Conservation (phyloP, 176 grass and related monocot species). For the Puccinellia tenuiflora region DNA sequence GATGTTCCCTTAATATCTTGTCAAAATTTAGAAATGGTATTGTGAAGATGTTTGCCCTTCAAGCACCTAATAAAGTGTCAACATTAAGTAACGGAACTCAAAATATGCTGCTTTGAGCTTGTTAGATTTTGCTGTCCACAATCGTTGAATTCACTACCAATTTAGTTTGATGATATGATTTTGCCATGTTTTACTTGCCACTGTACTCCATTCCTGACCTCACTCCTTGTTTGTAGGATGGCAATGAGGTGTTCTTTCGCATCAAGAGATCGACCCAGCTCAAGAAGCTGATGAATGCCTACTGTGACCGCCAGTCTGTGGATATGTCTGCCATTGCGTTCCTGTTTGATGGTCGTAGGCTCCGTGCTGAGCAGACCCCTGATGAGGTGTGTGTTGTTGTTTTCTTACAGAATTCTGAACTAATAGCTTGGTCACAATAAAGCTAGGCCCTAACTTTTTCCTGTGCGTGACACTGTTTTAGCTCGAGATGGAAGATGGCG, state of each 20-base stretch:
- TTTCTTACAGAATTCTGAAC: too few species aligned
- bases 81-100: not conserved
- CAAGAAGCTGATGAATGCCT: slow-evolving; percentile 77
- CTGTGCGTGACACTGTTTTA: not conserved
- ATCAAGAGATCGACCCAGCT: slow-evolving; percentile 80
- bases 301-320: slow-evolving; percentile 76
- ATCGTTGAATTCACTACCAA: not conserved
- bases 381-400: slow-evolving; percentile 40
- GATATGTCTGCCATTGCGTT: slow-evolving; percentile 75
- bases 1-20: not conserved
- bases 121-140: not conserved
- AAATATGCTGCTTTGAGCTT: not conserved
- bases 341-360: slow-evolving; percentile 80
- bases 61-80: not conserved
- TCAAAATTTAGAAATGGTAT: not conserved
- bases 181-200: not conserved
- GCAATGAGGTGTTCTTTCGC: slow-evolving; percentile 72
- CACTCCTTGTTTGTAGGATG: not conserved
- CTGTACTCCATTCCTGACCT: too few species aligned
- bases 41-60: not conserved
- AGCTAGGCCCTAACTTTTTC: too few species aligned
- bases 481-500: slow-evolving; percentile 93
- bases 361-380: slow-evolving; percentile 85
- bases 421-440: too few species aligned
- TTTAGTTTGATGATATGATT: not conserved